A percentile compares a stretch with the other conserved stretches of the same genome.
These are phyloP conservation scores for Hibiscus trionum DNA, from an alignment of 345 rosid genomes.

Conservation along the genomic window DNA sequence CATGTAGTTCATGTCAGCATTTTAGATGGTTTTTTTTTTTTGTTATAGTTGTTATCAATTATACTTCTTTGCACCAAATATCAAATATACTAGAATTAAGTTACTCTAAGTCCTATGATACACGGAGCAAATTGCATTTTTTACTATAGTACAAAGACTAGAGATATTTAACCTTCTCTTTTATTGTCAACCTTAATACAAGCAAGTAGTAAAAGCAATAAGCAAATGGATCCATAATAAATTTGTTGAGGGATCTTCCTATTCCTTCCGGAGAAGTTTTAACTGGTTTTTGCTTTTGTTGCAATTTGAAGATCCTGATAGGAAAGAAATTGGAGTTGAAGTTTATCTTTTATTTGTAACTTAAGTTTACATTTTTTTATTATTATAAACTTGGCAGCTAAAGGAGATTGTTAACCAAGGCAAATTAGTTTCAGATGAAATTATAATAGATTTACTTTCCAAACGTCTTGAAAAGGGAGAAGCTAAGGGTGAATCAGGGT, in stretches of 20 bases:
- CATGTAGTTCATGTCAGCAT: not conserved
- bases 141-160: too few relatives aligned
- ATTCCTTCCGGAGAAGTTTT: not conserved
- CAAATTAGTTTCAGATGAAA: slow-evolving; percentile 80
- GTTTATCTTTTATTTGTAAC: not conserved
- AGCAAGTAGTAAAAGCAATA: not conserved
- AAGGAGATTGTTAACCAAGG: slow-evolving; percentile 81
- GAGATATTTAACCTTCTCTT: not conserved
- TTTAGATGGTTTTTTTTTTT: not conserved
- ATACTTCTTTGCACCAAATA: not conserved
- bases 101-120: not conserved
- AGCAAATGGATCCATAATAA: not conserved
- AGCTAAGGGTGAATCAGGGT: slow-evolving; percentile 79
- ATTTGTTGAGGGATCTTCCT: not conserved
- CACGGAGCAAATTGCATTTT: too few relatives aligned
- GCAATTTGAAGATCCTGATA: not conserved
- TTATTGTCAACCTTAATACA: too few relatives aligned
- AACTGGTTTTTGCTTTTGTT: not conserved
- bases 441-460: slow-evolving; percentile 65
- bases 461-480: slow-evolving; percentile 72
- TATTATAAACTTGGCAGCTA: slow-evolving; percentile 40
- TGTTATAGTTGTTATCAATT: not conserved
- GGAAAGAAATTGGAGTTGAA: not conserved
- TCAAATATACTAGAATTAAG: not conserved
- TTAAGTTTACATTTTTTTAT: not conserved